Evolutionary conservation across 2,329 filamentous ascomycete species (phyloP).

Genomic region (Harringtonia aguacate): DNA sequence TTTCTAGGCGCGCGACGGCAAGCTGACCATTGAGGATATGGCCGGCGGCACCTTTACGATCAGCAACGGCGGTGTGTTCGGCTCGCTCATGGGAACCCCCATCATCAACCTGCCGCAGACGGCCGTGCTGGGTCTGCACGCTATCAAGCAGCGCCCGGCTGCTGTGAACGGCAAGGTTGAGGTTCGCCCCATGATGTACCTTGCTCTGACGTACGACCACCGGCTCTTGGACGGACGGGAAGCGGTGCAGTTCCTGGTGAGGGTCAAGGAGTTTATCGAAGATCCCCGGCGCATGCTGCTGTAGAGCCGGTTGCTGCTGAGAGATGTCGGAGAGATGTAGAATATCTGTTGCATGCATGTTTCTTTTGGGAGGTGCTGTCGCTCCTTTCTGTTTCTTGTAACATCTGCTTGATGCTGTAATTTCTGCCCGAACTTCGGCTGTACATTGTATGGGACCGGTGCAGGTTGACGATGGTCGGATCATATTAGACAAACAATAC

Average conservation of each 20-base stretch:
- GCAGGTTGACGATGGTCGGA: neutral
- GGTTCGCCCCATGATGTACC: conserved; percentile 99
- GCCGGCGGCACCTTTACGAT: conserved; percentile 97
- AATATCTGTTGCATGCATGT: neutral
- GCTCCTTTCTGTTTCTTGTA: too few species aligned
- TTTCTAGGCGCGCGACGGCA: conserved; percentile 74
- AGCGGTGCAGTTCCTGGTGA: conserved; percentile 91
- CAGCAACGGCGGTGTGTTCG: conserved; percentile 94
- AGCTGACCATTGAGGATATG: conserved; percentile 98
- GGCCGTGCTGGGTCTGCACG: conserved; percentile 83
- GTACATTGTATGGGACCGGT: neutral
- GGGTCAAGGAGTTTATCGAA: conserved; percentile 96
- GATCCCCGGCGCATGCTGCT: conserved; percentile 88
- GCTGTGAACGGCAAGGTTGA: conserved; percentile 90
- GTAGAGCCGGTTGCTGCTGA: conserved; percentile 19
- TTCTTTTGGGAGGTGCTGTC: neutral
- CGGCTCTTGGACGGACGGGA: conserved; percentile 89
- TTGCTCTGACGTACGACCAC: conserved; percentile 96
- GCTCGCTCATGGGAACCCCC: conserved; percentile 92
- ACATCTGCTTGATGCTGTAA: too few species aligned
- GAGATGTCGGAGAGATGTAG: neutral
- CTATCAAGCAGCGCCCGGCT: conserved; percentile 89
- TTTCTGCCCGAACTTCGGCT: too few species aligned
- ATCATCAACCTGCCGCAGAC: conserved; percentile 97
- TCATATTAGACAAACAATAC: conserved; percentile 3